These are phyloP conservation scores for Tetrastigma voinierianum DNA, from an alignment of 164 flowering plant species.

Conservation along the genomic window DNA sequence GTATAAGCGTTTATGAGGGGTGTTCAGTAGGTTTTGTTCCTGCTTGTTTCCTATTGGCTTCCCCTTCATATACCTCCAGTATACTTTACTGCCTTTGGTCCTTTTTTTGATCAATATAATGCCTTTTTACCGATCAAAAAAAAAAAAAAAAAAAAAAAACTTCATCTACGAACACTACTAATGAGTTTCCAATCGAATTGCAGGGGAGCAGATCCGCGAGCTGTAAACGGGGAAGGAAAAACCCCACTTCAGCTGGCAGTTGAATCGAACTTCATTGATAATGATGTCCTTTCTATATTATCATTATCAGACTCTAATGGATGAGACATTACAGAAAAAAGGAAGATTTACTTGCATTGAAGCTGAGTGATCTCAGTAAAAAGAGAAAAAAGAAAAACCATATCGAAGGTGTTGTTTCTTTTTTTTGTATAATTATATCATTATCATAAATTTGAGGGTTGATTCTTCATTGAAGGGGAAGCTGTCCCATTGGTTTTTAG, in stretches of 20 bases:
- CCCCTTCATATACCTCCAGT: too few species aligned
- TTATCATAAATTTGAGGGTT: slow-evolving; percentile 11
- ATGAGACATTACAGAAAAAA: slow-evolving; percentile 16
- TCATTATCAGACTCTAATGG: slow-evolving; percentile 60
- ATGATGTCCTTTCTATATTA: slow-evolving; percentile 54
- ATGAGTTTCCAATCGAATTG: slow-evolving; percentile 3
- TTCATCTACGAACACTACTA: background rate
- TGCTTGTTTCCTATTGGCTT: too few species aligned
- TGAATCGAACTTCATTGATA: slow-evolving; percentile 56
- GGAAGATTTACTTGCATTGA: background rate
- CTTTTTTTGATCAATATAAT: too few species aligned
- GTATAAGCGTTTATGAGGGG: too few species aligned
- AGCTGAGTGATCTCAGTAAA: slow-evolving; percentile 2
- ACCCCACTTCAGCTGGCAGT: slow-evolving; percentile 39
- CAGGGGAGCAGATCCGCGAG: slow-evolving; percentile 84
- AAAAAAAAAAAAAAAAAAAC: too few species aligned
- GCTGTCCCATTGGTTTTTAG: slow-evolving; percentile 8
- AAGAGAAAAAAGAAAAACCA: background rate
- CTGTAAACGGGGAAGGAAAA: slow-evolving; percentile 41
- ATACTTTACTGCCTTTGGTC: too few species aligned
- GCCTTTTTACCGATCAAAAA: too few species aligned
- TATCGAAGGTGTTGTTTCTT: slow-evolving; percentile 8
- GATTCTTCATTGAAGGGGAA: slow-evolving; percentile 19
- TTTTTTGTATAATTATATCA: slow-evolving; percentile 21
- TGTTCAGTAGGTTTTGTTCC: too few species aligned